Evolutionary conservation across 2,329 filamentous ascomycete species (phyloP), one percentile per base, ranked within the genome.

Genomic region (Penicillium hesseltinei): DNA sequence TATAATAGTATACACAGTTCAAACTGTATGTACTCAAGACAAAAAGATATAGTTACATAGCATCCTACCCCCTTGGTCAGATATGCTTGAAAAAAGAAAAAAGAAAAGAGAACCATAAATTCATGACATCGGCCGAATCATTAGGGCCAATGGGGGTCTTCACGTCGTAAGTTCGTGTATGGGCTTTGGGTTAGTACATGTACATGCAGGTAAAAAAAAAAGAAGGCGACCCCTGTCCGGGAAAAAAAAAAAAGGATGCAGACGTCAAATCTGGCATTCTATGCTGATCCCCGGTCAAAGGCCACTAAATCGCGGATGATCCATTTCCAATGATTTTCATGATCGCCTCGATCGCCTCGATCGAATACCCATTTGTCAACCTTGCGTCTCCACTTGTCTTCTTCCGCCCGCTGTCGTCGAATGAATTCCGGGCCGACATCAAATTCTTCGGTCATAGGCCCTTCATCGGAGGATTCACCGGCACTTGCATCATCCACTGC

Each of bases 401-500:
- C 94, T 76, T 99, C 94, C 69, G 93, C 91, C 58, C 90, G 84
- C 71, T 97, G 93, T 62, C 92, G 83, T 66, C 88, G 84, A 62
- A 97, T 88, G 71, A 97, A 99, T 73, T 95, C 91, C 3, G 93
- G 94, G 0, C 94, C 94, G 55, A 99, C 91, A 71, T 99, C 94
- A 68, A 99, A 99, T 72, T 99, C 94, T 75, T 99, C 94, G 51
- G 91, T 91, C 13, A 97, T 90, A 49, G 91, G 85, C 83, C 90
- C 93, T 69, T 92, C 89, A 67, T 92, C 89, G 57, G 75, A 77
- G 8, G 75, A 76, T 54, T 79, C 78, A 47, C 75, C 76, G 51
- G 73, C 75, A 59, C 75, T 78, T 50, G 69, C 70, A 51, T 78
- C 76, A 33, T 77, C 69, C 40, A 70, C 69, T n/a, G 61, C 63